Evolutionary conservation across 352 stramenopile genomes (phyloP).

Genomic region (Pythium aristosporum): DNA sequence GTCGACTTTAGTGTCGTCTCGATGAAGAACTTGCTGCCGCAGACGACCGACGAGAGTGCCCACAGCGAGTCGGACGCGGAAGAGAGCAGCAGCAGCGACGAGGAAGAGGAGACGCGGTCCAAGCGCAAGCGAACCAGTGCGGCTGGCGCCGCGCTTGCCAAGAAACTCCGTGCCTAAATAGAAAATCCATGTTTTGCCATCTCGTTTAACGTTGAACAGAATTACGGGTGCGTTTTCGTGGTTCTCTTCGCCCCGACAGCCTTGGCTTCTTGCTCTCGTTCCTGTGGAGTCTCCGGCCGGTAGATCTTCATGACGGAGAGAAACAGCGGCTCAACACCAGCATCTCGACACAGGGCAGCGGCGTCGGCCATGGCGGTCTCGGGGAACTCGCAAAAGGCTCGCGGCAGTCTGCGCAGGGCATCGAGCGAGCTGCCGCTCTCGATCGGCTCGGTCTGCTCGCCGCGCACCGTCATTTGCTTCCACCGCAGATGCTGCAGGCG

Average conservation of each 20-base stretch:
- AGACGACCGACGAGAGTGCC: slow-evolving; percentile 16
- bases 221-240: neutral
- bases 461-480: slow-evolving; percentile 82
- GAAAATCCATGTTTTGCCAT: neutral
- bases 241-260: neutral
- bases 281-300: neutral
- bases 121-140: slow-evolving; percentile 11
- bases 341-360: slow-evolving; percentile 43
- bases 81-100: slow-evolving; percentile 7
- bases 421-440: slow-evolving; percentile 27
- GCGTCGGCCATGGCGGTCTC: slow-evolving; percentile 69
- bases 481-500: slow-evolving; percentile 70
- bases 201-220: no score
- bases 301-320: slow-evolving; percentile 85
- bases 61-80: slow-evolving; percentile 14
- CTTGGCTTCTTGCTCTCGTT: neutral
- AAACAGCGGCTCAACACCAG: slow-evolving; percentile 66
- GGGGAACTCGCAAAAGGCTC: slow-evolving; percentile 54
- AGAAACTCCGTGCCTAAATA: slow-evolving; percentile 28
- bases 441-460: slow-evolving; percentile 53
- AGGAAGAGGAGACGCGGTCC: slow-evolving; percentile 23
- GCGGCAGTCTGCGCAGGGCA: slow-evolving; percentile 35
- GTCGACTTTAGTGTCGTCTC: slow-evolving; percentile 93
- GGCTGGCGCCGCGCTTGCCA: slow-evolving; percentile 4
- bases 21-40: slow-evolving; percentile 82